phyloP scores from a whole-genome alignment of 805 yeast species.

The Yarrowia sp. region DNA sequence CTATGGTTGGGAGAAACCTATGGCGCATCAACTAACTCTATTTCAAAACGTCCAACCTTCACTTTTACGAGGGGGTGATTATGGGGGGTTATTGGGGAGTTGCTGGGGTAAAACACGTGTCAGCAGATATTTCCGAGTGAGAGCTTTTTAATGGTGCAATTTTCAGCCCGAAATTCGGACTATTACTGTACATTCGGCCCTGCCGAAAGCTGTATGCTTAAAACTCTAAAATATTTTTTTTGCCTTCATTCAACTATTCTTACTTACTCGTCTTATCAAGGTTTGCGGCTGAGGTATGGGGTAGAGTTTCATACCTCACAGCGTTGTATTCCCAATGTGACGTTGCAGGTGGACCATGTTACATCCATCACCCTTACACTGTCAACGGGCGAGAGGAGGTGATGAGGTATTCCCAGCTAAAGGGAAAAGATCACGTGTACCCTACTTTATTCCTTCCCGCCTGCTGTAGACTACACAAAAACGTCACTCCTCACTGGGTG shows the following conservation, averaged over 20 bases:
- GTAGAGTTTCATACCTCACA: conserved; percentile 3
- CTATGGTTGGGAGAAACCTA: conserved; percentile 21
- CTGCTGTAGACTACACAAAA: too few relatives aligned
- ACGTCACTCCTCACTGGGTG: neutral
- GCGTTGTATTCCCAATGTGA: conserved; percentile 18
- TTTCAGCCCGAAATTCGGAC: too few relatives aligned
- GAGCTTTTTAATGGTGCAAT: too few relatives aligned
- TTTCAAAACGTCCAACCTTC: neutral
- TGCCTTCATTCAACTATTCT: neutral
- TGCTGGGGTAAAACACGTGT: neutral
- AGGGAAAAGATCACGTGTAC: neutral
- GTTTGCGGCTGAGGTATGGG: conserved; percentile 8
- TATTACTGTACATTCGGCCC: too few relatives aligned
- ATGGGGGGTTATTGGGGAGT: neutral
- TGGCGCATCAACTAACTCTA: conserved; percentile 2
- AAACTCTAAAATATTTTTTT: neutral
- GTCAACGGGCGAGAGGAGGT: neutral
- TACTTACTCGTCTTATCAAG: conserved; percentile 1
- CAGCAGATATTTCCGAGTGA: too few relatives aligned
- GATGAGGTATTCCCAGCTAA: neutral
- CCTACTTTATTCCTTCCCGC: too few relatives aligned
- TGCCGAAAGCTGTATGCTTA: too few relatives aligned
- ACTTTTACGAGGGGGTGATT: neutral
- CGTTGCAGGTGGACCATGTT: neutral
- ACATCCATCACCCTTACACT: neutral